Evolutionary conservation across 2,329 filamentous ascomycete genomes (phyloP).

Genomic region (Pseudogymnoascus sp.): DNA sequence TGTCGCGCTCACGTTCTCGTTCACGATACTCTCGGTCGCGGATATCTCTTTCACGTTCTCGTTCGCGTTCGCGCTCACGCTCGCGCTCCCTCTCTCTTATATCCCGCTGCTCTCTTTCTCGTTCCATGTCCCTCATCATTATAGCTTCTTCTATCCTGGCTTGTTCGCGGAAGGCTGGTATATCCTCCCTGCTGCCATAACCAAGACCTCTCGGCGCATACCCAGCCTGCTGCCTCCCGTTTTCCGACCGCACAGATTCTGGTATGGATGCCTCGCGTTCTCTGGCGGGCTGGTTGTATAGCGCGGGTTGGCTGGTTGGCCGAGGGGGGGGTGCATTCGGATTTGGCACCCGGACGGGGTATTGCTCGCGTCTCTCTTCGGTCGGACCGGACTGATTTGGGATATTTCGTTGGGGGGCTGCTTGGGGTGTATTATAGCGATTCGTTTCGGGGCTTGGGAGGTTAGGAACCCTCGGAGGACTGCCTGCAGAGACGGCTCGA

Average conservation of each 20-base stretch:
- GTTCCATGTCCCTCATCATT: constrained; percentile 33
- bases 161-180: constrained; percentile 27
- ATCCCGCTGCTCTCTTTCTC: constrained; percentile 30
- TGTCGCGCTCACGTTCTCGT: constrained; percentile 38
- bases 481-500: constrained; percentile 30
- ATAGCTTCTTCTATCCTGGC: constrained; percentile 41
- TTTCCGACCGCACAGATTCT: not conserved
- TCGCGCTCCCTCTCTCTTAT: constrained; percentile 23
- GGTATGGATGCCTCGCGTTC: constrained; percentile 4
- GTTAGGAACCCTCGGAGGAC: constrained; percentile 34
- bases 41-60: constrained; percentile 30
- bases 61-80: constrained; percentile 37
- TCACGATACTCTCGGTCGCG: constrained; percentile 19
- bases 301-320: constrained; percentile 27
- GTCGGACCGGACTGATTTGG: constrained; percentile 25
- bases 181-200: constrained; percentile 24
- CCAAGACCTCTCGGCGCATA: constrained; percentile 15
- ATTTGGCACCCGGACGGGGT: constrained; percentile 22
- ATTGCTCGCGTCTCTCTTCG: constrained; percentile 38
- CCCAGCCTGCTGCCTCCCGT: not conserved
- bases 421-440: constrained; percentile 52
- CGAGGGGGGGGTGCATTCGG: constrained; percentile 24
- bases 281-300: constrained; percentile 16
- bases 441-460: constrained; percentile 48
- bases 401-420: constrained; percentile 43